Evolutionary conservation across 2,329 filamentous ascomycete species (phyloP), one percentile per base, ranked within the genome.

Genomic region (Aspergillus niger): DNA sequence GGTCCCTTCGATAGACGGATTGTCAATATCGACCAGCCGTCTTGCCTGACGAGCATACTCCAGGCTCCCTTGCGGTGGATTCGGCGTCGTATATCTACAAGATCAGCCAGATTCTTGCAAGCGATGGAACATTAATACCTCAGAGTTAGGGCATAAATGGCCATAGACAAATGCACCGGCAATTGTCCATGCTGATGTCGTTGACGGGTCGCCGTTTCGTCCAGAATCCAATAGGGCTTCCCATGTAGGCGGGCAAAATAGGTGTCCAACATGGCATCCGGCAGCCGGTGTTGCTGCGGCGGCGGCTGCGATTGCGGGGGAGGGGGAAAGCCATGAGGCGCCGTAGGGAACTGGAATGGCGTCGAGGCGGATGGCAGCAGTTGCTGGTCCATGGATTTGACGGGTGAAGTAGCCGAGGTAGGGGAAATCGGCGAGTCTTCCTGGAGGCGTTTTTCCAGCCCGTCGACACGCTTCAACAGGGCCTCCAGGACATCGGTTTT

Each of bases 401-500:
- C 70, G 30, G 82, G 77, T 22, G 81, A 81, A 24, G 80, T 77
- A 39, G 81, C 76, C 26, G 81, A 81, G 30, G 80, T 77, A 13
- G 75, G 71, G 17, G 74, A 76, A 51, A 74, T 69, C 61, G 71
- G 65, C 57, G 80, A 66, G 69, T 88, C 86, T 64, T 89, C 86
- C 72, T 91, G 91, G 41, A 96, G 81, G 63, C 89, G 87, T 71
- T 90, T 91, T 74, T 96, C 91, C 54, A 96, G 80, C 1, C 91
- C 91, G 73, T 96, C 92, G 2, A 96, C 91, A 56, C 92, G 85
- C 76, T 94, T 96, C 61, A 96, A 73, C 8, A 96, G 80, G 1
- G 92, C 91, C 74, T 96, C 92, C 32, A 96, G 81, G 4, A 96
- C 91, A 73, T 96, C 92, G 28, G 91, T 96, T 77, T 96, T 96